Conservation (phyloP, 2,329 filamentous ascomycete species). For the Phaeophleospora eucalypticola region DNA sequence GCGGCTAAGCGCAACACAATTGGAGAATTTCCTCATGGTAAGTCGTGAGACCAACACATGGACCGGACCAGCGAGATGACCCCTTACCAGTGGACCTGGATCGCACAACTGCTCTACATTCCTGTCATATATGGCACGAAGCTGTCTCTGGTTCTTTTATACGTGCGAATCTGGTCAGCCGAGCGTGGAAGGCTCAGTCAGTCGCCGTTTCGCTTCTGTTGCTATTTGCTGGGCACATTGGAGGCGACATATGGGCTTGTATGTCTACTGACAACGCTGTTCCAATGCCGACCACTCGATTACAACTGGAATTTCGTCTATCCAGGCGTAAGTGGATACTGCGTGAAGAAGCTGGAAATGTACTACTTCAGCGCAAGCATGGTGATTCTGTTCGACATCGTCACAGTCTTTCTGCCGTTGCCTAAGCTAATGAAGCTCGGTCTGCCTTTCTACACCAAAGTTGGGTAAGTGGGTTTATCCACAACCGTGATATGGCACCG, state of each 20-base stretch:
- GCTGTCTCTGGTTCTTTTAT: slow-evolving; percentile 4
- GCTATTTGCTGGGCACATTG: not conserved
- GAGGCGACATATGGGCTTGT: not conserved
- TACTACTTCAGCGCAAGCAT: slow-evolving; percentile 1
- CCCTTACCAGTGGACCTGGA: not conserved
- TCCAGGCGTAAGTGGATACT: not conserved
- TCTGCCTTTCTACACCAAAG: not conserved
- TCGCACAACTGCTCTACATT: not conserved
- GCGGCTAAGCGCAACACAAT: not conserved
- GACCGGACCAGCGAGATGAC: not conserved
- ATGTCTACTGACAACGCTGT: not conserved
- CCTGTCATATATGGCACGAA: slow-evolving; percentile 1
- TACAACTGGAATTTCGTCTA: not conserved
- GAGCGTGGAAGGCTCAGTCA: not conserved
- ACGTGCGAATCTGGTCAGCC: slow-evolving; percentile 4
- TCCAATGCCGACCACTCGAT: not conserved
- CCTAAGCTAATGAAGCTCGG: slow-evolving; percentile 4
- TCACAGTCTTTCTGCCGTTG: slow-evolving; percentile 7
- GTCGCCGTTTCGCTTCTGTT: not conserved
- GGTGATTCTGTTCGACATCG: slow-evolving; percentile 5
- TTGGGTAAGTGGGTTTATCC: not conserved
- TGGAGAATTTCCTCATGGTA: not conserved
- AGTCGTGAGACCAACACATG: not conserved
- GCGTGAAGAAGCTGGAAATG: slow-evolving; percentile 1
- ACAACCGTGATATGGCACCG: not conserved